These are phyloP conservation scores for Trichoderma sp. DNA, from an alignment of 2,329 filamentous ascomycete species.

Conservation along the genomic window DNA sequence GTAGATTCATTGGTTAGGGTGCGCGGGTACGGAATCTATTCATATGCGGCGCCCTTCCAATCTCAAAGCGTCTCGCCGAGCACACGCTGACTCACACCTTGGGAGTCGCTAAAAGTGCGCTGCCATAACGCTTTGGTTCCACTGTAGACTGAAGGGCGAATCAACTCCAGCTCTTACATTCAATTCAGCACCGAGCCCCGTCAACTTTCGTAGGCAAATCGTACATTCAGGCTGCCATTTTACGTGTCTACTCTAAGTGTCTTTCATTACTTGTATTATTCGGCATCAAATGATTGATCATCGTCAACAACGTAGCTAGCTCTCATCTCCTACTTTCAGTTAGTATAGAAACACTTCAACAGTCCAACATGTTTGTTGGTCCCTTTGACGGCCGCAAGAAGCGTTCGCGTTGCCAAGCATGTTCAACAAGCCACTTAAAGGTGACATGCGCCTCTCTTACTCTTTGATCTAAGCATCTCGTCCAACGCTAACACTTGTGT, in stretches of 20 bases:
- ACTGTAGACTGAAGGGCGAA: not conserved
- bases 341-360: not conserved
- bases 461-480: not conserved
- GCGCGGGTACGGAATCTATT: not conserved
- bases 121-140: not conserved
- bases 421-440: constrained; percentile 42
- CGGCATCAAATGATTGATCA: not conserved
- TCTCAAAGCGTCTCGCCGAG: not conserved
- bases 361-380: constrained; percentile 37
- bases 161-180: not conserved
- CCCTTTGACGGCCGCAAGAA: constrained; percentile 43
- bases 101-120: not conserved
- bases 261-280: not conserved
- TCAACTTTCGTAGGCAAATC: too few species aligned
- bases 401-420: constrained; percentile 40
- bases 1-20: not conserved
- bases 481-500: not conserved
- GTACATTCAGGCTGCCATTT: not conserved
- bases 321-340: not conserved
- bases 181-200: not conserved
- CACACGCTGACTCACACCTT: constrained; percentile 15
- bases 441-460: constrained; percentile 29
- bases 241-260: not conserved
- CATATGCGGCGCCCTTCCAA: not conserved
- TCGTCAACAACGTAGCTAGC: not conserved